Conservation (phyloP, 371 early-diverging fungal genomes). For the Mucor racemosus region DNA sequence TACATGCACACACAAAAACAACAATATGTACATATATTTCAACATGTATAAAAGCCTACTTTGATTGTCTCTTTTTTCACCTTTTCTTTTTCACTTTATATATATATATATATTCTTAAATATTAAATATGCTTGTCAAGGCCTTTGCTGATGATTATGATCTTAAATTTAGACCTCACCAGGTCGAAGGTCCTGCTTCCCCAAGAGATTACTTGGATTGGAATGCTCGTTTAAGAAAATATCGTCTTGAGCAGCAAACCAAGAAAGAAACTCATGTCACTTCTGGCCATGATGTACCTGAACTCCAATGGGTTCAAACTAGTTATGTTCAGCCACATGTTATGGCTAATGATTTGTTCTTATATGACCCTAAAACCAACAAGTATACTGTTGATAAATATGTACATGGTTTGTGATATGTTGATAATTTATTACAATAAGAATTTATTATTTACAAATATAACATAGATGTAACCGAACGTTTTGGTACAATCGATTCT, state of each 20-base stretch:
- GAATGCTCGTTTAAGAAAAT: constrained; percentile 24
- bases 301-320: constrained; percentile 30
- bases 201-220: constrained; percentile 36
- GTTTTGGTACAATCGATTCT: constrained; percentile 33
- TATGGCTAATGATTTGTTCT: constrained; percentile 33
- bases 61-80: not conserved
- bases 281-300: constrained; percentile 24
- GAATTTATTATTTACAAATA: not conserved
- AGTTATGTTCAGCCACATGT: constrained; percentile 37
- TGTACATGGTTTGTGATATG: constrained; percentile 21
- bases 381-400: constrained; percentile 32
- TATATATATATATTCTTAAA: not conserved
- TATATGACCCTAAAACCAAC: constrained; percentile 30
- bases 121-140: constrained; percentile 30
- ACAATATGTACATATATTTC: no score
- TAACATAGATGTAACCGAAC: constrained; percentile 16
- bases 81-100: constrained; percentile 1
- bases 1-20: no score
- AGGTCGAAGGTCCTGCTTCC: constrained; percentile 36
- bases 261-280: constrained; percentile 15
- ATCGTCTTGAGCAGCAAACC: constrained; percentile 29
- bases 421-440: not conserved
- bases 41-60: not conserved
- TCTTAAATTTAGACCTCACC: constrained; percentile 29
- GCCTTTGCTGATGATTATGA: constrained; percentile 31